A percentile compares a stretch with the other conserved stretches of the same genome.
Evolutionary conservation across 148 eudicot genomes (phyloP).

Genomic region (Spergularia marina): DNA sequence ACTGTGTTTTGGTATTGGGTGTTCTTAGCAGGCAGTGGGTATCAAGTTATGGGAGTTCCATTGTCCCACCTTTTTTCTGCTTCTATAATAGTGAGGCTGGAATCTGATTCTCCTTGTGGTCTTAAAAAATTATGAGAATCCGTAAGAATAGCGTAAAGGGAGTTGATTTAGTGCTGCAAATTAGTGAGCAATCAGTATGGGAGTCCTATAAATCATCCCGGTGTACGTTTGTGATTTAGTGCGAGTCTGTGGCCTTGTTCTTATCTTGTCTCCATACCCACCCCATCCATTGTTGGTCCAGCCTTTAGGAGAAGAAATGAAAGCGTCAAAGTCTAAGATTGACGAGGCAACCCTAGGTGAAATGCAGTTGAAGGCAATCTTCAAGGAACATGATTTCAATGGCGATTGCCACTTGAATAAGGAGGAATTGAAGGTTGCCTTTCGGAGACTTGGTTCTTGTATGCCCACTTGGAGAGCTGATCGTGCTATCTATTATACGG

Average conservation of each 20-base stretch:
- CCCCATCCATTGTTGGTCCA: neutral
- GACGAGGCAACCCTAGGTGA: conserved; percentile 12
- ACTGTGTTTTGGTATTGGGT: neutral
- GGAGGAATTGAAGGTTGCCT: conserved; percentile 34
- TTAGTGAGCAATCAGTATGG: neutral
- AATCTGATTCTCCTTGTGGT: conserved; percentile 12
- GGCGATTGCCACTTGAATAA: conserved; percentile 29
- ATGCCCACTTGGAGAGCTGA: conserved; percentile 28
- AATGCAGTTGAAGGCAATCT: conserved; percentile 18
- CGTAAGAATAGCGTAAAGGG: neutral
- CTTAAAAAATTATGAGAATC: neutral
- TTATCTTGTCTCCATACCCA: neutral
- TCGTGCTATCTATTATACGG: conserved; percentile 24
- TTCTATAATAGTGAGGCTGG: neutral
- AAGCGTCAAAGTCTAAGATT: conserved; percentile 1
- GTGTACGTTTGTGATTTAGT: neutral
- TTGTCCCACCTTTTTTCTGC: neutral
- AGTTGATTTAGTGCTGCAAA: neutral
- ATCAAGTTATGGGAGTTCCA: neutral
- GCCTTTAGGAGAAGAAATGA: neutral
- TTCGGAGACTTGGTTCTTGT: conserved; percentile 17
- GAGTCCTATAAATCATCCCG: neutral
- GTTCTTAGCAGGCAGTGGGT: neutral
- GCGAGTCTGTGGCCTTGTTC: neutral
- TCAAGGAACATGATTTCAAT: conserved; percentile 27